Evolutionary conservation across 1,284 basidiomycete genomes (phyloP), one percentile per base, ranked within the genome.

Genomic region (Moesziomyces parantarcticus): DNA sequence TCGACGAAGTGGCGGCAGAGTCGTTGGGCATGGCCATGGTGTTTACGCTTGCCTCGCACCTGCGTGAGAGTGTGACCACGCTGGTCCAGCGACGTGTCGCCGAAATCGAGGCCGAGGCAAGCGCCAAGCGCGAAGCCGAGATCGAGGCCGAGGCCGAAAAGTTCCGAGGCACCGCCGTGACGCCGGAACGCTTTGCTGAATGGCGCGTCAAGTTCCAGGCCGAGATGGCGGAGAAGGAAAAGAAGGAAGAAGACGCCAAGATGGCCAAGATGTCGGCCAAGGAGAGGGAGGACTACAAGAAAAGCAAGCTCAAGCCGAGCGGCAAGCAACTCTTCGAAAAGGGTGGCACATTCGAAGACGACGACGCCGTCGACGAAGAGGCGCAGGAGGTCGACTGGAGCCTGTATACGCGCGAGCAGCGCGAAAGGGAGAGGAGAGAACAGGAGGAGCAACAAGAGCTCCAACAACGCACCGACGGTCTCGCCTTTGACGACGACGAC

Each of bases 1-100:
- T 95, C 64, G 86, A 85, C 62, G 85, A 85, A 58, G 88, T 91
- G 76, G 94, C 91, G 26, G 89, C 92, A 81, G 94, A 97, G 81
- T 95, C 92, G 76, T 82, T 94, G 23, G 94, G 94, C 40, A 96
- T 97, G 91, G 94, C 96, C 2, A 97, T 98, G 94, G 95, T 94
- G 13, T 99, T 97, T 82, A 93, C 95, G 0, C 87, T 99, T 7
- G 92, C 94, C 5, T 91, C 92, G 3, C 91, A 93, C 77, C 88
- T 97, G 46, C 88, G 92, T 67, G 95, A 97, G 83, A 87, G 89
- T 50, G 86, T 97, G 14, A 89, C 90, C 5, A 75, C 64, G n/a
- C 70, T 81, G 42, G 67, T 79, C 50, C 76, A 86, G 46, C 88
- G 92, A 64, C 86, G 87, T 32, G 89, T 89, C 61, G 87, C 84